A percentile compares a stretch with the other conserved stretches of the same genome.
Conservation (phyloP, 331 rosid species). For the Malus hybrid region DNA sequence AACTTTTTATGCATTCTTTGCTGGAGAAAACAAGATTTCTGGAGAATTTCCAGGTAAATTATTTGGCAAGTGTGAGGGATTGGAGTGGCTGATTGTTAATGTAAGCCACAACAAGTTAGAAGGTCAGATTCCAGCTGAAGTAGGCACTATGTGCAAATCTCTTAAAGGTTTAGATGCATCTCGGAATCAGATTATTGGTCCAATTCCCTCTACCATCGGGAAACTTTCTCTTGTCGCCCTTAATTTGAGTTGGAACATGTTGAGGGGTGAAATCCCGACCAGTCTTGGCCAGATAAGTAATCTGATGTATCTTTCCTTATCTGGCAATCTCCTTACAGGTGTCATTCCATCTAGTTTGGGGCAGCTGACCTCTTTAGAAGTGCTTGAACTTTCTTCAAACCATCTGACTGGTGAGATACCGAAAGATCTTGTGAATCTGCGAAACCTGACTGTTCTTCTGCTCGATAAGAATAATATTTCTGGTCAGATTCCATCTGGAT, state of each 20-base stretch:
- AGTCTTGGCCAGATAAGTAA: slow-evolving; percentile 48
- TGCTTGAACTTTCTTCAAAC: slow-evolving; percentile 73
- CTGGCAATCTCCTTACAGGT: slow-evolving; percentile 56
- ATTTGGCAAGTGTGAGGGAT: slow-evolving; percentile 52
- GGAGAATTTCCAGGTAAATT: slow-evolving; percentile 50
- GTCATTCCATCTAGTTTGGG: slow-evolving; percentile 58
- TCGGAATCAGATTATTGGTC: slow-evolving; percentile 53
- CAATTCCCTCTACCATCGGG: slow-evolving; percentile 40
- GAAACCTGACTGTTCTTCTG: slow-evolving; percentile 49
- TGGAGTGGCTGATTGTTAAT: slow-evolving; percentile 52
- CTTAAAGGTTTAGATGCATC: slow-evolving; percentile 63
- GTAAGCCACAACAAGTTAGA: slow-evolving; percentile 56
- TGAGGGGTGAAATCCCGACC: slow-evolving; percentile 55
- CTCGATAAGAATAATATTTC: slow-evolving; percentile 69
- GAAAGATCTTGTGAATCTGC: slow-evolving; percentile 42
- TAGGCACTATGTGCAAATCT: slow-evolving; percentile 50
- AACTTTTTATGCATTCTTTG: slow-evolving; percentile 39
- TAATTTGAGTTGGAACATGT: slow-evolving; percentile 64
- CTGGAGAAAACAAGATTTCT: slow-evolving; percentile 60
- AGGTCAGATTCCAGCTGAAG: slow-evolving; percentile 41
- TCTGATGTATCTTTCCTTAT: slow-evolving; percentile 57
- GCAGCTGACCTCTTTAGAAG: slow-evolving; percentile 50
- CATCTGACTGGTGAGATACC: slow-evolving; percentile 72
- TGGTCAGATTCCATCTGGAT: slow-evolving; percentile 72
- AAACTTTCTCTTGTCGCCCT: slow-evolving; percentile 47